Base-by-base conservation (phyloP, 441 rosid genomes). In the Metrosideros polymorpha region DNA sequence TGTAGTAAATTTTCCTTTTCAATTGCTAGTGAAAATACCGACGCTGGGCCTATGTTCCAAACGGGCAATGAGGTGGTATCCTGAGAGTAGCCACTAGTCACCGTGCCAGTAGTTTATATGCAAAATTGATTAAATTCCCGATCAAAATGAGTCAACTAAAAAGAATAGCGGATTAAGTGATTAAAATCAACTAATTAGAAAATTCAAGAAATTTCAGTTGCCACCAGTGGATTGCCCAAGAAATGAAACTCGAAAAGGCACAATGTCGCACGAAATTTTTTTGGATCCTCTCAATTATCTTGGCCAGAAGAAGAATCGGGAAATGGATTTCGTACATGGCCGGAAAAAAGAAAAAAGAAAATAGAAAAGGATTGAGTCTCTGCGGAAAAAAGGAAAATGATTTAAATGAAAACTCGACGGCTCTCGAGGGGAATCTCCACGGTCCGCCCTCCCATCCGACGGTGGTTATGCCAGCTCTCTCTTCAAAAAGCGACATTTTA, bases 391-490 rank as follows among this genome's bases (percentile, higher is more conserved):
- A 18, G 1, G 1, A 32, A 9, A 32, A 66, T 19, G 25, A 66
- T 9, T 35, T 19, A 66, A 66, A 39, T 66, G 45, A 35, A 24
- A 66, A 35, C 35, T 10, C 8, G 79, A 66, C 79, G 79, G 79
- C 27, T 35, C 47, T 35, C 45, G 19, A 35, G 3, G 77, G 77
- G 77, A 7, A 22, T 66, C 77, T 35, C 79, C 45, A 35, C 79
- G 47, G 25, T 35, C 15, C n/a, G 47, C n/a, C 15, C 47, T 1
- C n/a, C 15, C n/a, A 66, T 66, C 79, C 47, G 79, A 66, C 79
- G 79, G 79, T 35, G 79, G 79, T 35, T 66, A 66, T 66, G 79
- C 45, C 79, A 35, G 35, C 79, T 24, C 42, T 22, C 79, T 35
- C 47, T 66, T 66, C 2, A 35, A 66, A 35, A 66, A 66, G 77